Base-by-base conservation (phyloP, 192 early-diverging fungal species). In the Linnemannia elongata region DNA sequence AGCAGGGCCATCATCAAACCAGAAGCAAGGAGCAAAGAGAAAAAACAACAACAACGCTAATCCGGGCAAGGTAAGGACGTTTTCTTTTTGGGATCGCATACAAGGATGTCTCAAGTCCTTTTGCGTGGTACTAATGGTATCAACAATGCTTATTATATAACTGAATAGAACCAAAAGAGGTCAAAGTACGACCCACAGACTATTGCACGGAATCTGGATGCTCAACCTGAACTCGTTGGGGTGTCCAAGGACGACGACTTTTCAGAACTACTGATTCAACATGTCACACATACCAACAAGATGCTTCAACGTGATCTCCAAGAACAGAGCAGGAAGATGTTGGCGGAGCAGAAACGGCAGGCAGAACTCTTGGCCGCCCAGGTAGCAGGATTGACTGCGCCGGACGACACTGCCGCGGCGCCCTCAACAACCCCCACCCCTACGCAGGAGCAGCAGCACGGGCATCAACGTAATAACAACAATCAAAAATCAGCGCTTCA, bases 231-330 rank as follows among this genome's bases (percentile, higher is more conserved):
- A 52, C 77, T 79, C 10, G 83, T 85, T 0, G 83, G 83, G 24
- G 55, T 80, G 18, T 74, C 77, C 3, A 63, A 47, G 41, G 83
- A 85, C 0, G 78, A 80, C 1, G 83, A 85, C 52, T 85, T 85
- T 72, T 80, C 83, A 24, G 63, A 74, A 24, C 38, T 85, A 1
- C 22, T 85, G 13, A 18, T 85, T 20, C 47, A 85, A 52, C 83
- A 85, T 73, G 78, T 85, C 39, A 78, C 75, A 45, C 60, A 79
- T 24, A 70, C 83, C 22, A 85, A 79, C 74, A 85, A 80, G 36
- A 69, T 70, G 52, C 76, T 85, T 36, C 78, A 85, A 13, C 45
- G 69, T 7, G 78, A 85, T 54, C 54, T 85, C 15, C 69, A 85
- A 57, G 54, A 75, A 33, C 83, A 85, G 41, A 76, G 69, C 47